A percentile compares a stretch with the other conserved stretches of the same genome.
phyloP scores from a whole-genome alignment of 2,329 filamentous ascomycete genomes.

The Colletotrichum tabaci region DNA sequence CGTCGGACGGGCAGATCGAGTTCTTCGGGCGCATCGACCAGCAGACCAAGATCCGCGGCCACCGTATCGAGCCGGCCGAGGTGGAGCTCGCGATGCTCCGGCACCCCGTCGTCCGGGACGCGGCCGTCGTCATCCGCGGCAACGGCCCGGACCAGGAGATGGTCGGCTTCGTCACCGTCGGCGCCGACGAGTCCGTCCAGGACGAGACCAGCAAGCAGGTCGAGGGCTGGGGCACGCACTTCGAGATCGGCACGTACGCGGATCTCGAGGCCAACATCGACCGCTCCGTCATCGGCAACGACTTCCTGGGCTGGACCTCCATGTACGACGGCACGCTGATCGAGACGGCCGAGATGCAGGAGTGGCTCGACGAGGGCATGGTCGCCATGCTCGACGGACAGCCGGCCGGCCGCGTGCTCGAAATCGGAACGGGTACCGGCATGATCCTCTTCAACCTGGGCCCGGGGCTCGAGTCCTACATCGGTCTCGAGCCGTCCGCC shows the following conservation, averaged over 20 bases:
- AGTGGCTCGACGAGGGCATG: constrained; percentile 52
- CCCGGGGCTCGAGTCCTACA: constrained; percentile 43
- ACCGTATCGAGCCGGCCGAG: constrained; percentile 49
- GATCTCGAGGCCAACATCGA: constrained; percentile 38
- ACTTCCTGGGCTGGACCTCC: constrained; percentile 52
- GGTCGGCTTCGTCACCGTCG: constrained; percentile 39
- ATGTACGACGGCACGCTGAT: constrained; percentile 50
- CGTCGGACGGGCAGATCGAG: constrained; percentile 46
- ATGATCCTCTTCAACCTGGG: constrained; percentile 52
- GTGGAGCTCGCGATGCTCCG: constrained; percentile 46
- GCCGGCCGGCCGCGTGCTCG: constrained; percentile 44
- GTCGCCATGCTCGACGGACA: constrained; percentile 27
- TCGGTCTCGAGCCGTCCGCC: constrained; percentile 48
- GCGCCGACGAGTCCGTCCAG: constrained; percentile 3
- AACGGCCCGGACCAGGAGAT: constrained; percentile 34
- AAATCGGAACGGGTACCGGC: constrained; percentile 50
- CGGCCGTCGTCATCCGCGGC: constrained; percentile 40
- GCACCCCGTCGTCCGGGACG: constrained; percentile 41
- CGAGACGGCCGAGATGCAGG: constrained; percentile 49
- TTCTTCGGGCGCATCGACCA: constrained; percentile 49
- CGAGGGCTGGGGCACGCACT: constrained; percentile 42
- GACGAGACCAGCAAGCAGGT: constrained; percentile 40
- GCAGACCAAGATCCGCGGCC: constrained; percentile 50
- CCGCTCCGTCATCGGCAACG: constrained; percentile 42
- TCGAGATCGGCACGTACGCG: constrained; percentile 42